phyloP scores from a whole-genome alignment of 768 basidiomycete species.

The Mycena capillaripes region DNA sequence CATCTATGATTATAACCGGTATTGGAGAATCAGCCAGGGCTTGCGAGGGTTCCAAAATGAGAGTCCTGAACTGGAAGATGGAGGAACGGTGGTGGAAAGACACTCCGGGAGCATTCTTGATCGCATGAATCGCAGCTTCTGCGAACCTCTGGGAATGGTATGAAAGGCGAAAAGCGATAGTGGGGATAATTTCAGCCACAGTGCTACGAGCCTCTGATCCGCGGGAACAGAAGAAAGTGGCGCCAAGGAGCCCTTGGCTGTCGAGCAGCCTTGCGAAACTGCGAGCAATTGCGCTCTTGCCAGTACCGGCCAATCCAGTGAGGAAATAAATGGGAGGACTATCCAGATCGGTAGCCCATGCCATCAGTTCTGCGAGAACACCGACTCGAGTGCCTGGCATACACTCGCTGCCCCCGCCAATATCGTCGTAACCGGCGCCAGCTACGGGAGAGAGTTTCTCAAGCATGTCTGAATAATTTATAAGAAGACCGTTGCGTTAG shows the following conservation, averaged over 20 bases:
- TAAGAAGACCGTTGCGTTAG: no score
- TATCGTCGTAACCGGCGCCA: not conserved
- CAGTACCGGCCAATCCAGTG: not conserved
- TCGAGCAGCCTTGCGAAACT: not conserved
- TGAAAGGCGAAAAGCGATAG: not conserved
- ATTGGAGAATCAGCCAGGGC: not conserved
- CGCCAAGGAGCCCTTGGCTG: not conserved
- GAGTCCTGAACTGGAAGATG: not conserved
- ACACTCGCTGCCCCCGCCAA: not conserved
- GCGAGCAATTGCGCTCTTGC: constrained; percentile 4
- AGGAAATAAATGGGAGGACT: not conserved
- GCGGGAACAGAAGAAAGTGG: not conserved
- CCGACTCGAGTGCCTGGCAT: not conserved
- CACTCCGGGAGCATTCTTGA: not conserved
- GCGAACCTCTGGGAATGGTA: not conserved
- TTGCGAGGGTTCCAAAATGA: not conserved
- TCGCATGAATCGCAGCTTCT: not conserved
- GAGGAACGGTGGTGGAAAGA: not conserved
- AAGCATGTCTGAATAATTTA: not conserved
- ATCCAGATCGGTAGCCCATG: not conserved
- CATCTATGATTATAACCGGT: not conserved
- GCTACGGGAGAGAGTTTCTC: not conserved
- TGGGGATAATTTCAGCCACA: not conserved
- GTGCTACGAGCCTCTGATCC: not conserved
- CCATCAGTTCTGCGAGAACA: not conserved